phyloP scores from a whole-genome alignment of 768 basidiomycete genomes.

The Lentinus tigrinus region DNA sequence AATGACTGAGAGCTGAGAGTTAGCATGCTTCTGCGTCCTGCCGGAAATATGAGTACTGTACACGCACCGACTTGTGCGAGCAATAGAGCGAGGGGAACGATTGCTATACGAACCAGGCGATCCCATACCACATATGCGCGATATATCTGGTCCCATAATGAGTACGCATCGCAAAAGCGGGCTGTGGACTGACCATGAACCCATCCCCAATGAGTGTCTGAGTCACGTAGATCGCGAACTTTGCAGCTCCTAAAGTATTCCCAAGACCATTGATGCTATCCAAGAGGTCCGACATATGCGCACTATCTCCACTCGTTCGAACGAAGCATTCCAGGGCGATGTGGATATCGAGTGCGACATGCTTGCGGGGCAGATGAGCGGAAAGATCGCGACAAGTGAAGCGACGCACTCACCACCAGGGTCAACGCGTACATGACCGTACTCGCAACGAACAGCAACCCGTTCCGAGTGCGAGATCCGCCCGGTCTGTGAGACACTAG shows the following conservation, averaged over 20 bases:
- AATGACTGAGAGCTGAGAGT: neutral
- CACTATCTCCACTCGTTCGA: neutral
- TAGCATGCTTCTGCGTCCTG: too few relatives aligned
- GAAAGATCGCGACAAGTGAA: neutral
- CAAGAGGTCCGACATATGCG: neutral
- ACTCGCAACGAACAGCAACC: neutral
- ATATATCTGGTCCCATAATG: neutral
- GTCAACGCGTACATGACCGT: neutral
- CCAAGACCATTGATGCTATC: neutral
- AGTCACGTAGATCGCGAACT: neutral
- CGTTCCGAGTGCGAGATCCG: neutral
- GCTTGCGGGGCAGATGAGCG: neutral
- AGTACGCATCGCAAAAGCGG: neutral
- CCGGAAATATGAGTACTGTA: neutral
- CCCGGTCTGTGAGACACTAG: neutral
- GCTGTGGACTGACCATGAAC: neutral
- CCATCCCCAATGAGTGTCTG: neutral
- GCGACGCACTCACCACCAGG: neutral
- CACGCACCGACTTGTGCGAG: neutral
- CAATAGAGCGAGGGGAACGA: neutral
- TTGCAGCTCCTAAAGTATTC: neutral
- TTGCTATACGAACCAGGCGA: neutral
- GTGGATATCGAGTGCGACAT: neutral
- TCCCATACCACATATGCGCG: neutral
- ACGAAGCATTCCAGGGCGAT: neutral